Base-by-base conservation (phyloP, 768 basidiomycete genomes). In the Pleurotus salmoneostramineus region DNA sequence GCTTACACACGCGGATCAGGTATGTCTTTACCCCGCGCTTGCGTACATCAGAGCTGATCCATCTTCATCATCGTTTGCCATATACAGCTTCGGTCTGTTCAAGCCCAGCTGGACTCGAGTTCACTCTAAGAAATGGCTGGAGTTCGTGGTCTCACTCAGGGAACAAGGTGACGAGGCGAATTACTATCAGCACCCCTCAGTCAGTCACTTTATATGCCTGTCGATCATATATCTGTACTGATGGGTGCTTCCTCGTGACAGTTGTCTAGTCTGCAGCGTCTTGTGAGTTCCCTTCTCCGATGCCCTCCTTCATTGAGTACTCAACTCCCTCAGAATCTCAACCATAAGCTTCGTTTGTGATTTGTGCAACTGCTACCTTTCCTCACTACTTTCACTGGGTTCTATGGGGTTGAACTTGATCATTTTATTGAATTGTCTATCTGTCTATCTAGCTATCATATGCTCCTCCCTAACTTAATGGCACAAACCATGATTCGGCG, bases 101-200 rank as follows among this genome's bases (percentile, higher is more conserved):
- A 31, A 17, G 5, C 52, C 52, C 6, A 40, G 27, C 37, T 55
- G 27, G 14, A 40, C 40, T 27, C 31, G 52, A 17, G 40, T 55
- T 3, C 52, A 55, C 27, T 55, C 52, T 11, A 33, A 42, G 27
- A 21, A 33, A 2, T 55, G 52, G 52, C 7, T 40, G 14, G 52
- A 55, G 15, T 49, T 8, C 10, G 11, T 31, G 2, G 2, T 4
- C 12, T 31, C 10, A 31, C 34, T 15, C 11, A 55, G 21, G 40
- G 15, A 43, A 43, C 11, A 55, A 6, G 52, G 14, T 14, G 44
- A 45, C 2, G 10, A 17, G 40, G 15, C 40, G 0, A 55, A 55
- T 32, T 35, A n/a, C 10, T 55, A 55, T 21, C 52, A 55, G 12
- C 36, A 55, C 6, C 52, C 52, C 21, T 55, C 52, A 6, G 52